Conservation (phyloP, 768 basidiomycete genomes). For the Erythrobasidium yunnanense region DNA sequence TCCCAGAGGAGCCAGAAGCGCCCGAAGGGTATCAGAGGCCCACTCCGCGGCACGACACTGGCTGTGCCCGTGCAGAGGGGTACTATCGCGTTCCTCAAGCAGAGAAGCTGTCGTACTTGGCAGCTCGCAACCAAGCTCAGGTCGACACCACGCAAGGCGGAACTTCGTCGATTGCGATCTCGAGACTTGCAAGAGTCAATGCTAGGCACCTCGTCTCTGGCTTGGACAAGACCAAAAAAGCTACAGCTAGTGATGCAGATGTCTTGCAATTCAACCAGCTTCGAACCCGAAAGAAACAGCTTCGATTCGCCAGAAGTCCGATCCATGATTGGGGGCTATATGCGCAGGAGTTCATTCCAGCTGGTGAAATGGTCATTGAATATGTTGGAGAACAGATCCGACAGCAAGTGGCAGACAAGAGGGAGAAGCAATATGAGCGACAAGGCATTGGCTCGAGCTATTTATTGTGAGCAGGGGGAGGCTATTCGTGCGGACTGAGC, state of each 20-base stretch:
- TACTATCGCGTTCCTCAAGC: conserved; percentile 88
- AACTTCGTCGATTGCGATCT: conserved; percentile 53
- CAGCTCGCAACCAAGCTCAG: conserved; percentile 51
- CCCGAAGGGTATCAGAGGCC: conserved; percentile 29
- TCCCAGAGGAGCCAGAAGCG: conserved; percentile 27
- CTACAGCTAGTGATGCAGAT: conserved; percentile 56
- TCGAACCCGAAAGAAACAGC: conserved; percentile 87
- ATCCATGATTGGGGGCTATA: conserved; percentile 99
- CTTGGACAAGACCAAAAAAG: conserved; percentile 77
- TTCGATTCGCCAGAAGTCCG: conserved; percentile 84
- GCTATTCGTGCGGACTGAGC: background rate
- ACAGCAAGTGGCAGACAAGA: conserved; percentile 68
- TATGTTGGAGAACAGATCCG: conserved; percentile 97
- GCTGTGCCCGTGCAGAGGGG: conserved; percentile 84
- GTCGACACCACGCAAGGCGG: conserved; percentile 38
- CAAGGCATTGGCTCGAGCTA: conserved; percentile 98
- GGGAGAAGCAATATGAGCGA: conserved; percentile 92
- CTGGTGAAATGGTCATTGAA: conserved; percentile 98
- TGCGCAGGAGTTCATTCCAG: conserved; percentile 81
- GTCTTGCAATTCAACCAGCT: conserved; percentile 88
- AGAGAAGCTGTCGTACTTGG: conserved; percentile 83
- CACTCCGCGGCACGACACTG: conserved; percentile 61
- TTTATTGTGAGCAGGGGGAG: conserved; percentile 49
- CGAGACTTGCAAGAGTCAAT: conserved; percentile 70
- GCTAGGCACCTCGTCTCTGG: conserved; percentile 83